Evolutionary conservation across 768 basidiomycete species (phyloP).

Genomic region (Hygrocybe punicea): DNA sequence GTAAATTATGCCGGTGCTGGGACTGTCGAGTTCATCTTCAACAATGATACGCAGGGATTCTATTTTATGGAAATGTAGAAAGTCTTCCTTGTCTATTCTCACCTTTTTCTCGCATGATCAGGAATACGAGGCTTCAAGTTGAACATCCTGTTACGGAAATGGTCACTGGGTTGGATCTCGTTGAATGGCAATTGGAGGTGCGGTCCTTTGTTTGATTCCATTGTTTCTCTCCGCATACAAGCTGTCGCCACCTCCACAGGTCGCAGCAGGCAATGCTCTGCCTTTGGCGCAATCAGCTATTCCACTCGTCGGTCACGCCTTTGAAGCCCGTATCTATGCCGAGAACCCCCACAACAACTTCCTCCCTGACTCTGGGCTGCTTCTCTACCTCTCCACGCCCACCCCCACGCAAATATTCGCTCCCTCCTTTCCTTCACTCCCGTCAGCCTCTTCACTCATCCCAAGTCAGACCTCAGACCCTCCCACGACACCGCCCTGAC

Average conservation of each 20-base stretch:
- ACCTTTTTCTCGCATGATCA: no score
- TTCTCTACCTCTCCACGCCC: slow-evolving; percentile 81
- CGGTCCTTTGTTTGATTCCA: background rate
- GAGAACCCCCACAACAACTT: slow-evolving; percentile 93
- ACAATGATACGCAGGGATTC: no score
- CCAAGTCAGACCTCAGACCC: slow-evolving; percentile 32
- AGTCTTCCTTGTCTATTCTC: no score
- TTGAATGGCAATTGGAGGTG: slow-evolving; percentile 92
- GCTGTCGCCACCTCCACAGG: slow-evolving; percentile 39
- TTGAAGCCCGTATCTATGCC: slow-evolving; percentile 93
- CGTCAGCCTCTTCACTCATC: slow-evolving; percentile 20
- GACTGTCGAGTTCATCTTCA: no score
- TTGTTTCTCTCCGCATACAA: background rate
- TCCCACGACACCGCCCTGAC: slow-evolving; percentile 26
- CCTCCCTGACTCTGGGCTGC: slow-evolving; percentile 82
- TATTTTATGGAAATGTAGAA: no score
- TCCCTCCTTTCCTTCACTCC: slow-evolving; percentile 36
- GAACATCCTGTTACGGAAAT: no score
- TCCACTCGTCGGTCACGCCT: slow-evolving; percentile 87
- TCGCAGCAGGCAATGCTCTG: slow-evolving; percentile 84
- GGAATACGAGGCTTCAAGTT: no score
- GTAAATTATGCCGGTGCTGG: no score
- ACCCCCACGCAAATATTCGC: slow-evolving; percentile 68
- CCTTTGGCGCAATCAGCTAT: slow-evolving; percentile 74
- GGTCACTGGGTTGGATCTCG: no score